Evolutionary conservation across 1,284 basidiomycete genomes (phyloP).

Genomic region (Hemileia vastatrix): DNA sequence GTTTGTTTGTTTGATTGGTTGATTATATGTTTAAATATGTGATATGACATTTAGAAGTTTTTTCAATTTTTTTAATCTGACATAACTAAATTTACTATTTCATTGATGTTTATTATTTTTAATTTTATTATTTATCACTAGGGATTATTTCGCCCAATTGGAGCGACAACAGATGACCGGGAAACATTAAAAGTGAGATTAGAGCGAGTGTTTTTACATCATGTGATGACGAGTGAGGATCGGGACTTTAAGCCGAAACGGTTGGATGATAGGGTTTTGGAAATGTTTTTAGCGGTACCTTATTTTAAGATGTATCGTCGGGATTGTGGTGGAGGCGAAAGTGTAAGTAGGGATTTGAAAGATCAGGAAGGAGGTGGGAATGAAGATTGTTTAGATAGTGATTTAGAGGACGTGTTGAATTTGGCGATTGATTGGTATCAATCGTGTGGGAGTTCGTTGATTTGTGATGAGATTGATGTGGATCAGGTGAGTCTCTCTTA

Average conservation of each 20-base stretch:
- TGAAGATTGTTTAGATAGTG: slow-evolving; percentile 77
- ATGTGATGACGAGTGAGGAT: slow-evolving; percentile 53
- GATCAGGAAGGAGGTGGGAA: too few species aligned
- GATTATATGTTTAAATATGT: background rate
- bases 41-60: background rate
- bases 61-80: slow-evolving; percentile 12
- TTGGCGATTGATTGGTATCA: slow-evolving; percentile 90
- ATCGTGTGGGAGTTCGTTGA: slow-evolving; percentile 77
- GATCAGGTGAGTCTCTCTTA: slow-evolving; percentile 56
- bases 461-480: slow-evolving; percentile 83
- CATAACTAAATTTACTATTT: too few species aligned
- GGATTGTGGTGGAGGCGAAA: too few species aligned
- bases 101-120: background rate
- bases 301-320: too few species aligned
- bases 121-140: too few species aligned
- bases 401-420: slow-evolving; percentile 87
- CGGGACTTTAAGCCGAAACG: slow-evolving; percentile 53
- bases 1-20: slow-evolving; percentile 47
- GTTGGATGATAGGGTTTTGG: slow-evolving; percentile 61
- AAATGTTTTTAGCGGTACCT: slow-evolving; percentile 72
- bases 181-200: slow-evolving; percentile 4
- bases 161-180: slow-evolving; percentile 9
- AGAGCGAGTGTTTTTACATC: slow-evolving; percentile 16
- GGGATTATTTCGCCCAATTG: slow-evolving; percentile 17
- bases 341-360: too few species aligned